These are phyloP conservation scores for Phialocephala sp. DNA, from an alignment of 2,329 filamentous ascomycete species.

Conservation along the genomic window DNA sequence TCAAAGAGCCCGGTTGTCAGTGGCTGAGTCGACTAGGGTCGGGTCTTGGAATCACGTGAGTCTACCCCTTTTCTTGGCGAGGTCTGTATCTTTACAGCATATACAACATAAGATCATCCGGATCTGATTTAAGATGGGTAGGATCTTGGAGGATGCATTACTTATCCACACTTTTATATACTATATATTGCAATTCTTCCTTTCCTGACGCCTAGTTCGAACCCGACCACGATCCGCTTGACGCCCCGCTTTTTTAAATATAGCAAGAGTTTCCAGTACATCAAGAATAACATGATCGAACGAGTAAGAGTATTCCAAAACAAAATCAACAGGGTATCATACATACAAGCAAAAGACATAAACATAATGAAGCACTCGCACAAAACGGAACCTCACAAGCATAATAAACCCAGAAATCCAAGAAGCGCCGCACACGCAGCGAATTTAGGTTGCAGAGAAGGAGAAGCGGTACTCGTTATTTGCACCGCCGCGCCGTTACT, in stretches of 20 bases:
- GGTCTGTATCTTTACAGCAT: background rate
- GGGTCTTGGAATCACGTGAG: constrained; percentile 5
- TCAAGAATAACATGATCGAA: too few relatives aligned
- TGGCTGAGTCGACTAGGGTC: background rate
- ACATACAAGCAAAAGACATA: background rate
- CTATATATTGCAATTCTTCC: too few relatives aligned
- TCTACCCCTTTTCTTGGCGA: constrained; percentile 4
- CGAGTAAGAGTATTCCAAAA: too few relatives aligned
- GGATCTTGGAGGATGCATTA: too few relatives aligned
- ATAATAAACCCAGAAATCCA: background rate
- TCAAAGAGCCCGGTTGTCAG: background rate
- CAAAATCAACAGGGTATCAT: too few relatives aligned
- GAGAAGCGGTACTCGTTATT: background rate
- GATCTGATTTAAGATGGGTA: too few relatives aligned
- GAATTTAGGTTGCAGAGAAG: background rate
- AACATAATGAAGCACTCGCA: background rate
- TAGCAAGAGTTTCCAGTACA: too few relatives aligned
- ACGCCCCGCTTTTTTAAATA: too few relatives aligned
- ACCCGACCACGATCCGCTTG: too few relatives aligned
- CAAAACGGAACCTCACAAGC: background rate
- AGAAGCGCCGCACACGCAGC: background rate
- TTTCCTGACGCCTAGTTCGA: too few relatives aligned
- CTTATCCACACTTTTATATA: too few relatives aligned
- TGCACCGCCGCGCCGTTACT: background rate
- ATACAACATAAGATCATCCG: too few relatives aligned